Conservation (phyloP, 2,329 filamentous ascomycete species). For the Anisogramma anomala region DNA sequence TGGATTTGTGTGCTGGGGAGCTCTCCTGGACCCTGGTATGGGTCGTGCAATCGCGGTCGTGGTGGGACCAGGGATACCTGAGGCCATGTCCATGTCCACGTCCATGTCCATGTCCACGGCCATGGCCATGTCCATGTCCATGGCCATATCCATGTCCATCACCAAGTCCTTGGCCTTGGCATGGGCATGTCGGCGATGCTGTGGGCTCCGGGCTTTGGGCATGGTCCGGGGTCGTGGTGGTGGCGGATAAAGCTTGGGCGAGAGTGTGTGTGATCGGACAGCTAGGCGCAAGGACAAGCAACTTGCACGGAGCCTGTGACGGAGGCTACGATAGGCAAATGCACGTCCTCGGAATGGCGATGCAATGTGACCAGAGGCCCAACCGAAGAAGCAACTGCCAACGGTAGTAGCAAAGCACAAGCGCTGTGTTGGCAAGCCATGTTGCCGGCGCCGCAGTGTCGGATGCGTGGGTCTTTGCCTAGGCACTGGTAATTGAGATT, state of each 20-base stretch:
- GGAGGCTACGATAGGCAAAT: no score
- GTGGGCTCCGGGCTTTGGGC: neutral
- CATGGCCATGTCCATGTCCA: neutral
- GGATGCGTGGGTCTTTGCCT: no score
- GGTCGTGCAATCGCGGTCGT: conserved; percentile 10
- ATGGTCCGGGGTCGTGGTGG: neutral
- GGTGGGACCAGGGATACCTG: conserved; percentile 12
- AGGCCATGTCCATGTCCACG: neutral
- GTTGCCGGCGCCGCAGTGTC: no score
- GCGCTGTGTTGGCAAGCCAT: no score
- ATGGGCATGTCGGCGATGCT: neutral
- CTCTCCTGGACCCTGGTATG: neutral
- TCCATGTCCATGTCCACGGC: neutral
- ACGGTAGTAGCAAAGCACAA: no score
- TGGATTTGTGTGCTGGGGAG: conserved; percentile 11
- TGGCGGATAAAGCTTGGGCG: neutral
- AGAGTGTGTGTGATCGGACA: no score
- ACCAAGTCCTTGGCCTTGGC: neutral
- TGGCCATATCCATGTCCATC: neutral
- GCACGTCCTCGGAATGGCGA: no score
- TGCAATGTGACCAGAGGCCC: no score
- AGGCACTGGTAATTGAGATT: no score
- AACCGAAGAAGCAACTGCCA: no score
- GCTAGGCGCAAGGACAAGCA: no score
- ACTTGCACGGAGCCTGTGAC: no score